Base-by-base conservation (phyloP, 1,139 yeast genomes). In the Candida dubliniensis region DNA sequence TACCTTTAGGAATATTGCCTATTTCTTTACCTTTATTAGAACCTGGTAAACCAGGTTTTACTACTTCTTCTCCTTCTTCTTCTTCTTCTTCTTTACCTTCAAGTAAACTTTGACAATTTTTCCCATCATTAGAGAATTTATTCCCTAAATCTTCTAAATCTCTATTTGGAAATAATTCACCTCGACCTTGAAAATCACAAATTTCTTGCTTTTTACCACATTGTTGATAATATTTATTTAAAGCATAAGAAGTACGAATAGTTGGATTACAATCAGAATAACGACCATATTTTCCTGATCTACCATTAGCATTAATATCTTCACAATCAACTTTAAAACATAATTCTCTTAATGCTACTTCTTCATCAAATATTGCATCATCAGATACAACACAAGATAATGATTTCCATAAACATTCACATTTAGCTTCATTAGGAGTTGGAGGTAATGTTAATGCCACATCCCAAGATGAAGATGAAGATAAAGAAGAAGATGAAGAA, bases 401-500 rank as follows among this genome's bases (percentile, higher is more conserved):
- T 1, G 76, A 60, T 7, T 72, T 59, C 56, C 76, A 76, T 47
- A 81, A 62, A 56, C 89, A 83, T 37, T 71, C 74, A 61, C 90
- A 84, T 49, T 74, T 74, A 2, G 66, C 69, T 4, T 61, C 51
- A 51, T 80, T 74, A 8, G 90, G 90, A 0, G 77, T 66, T 3
- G 69, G 74, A 1, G 90, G 89, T 31, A 82, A 56, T 1, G 49
- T 51, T 9, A 57, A 54, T 8, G 77, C 66, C 1, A 76, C 81
- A 36, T 66, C 59, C 82, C 83, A 79, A 11, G 49, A 18, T 4
- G 23, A 18, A 18, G 23, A 18, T 4, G 23, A 18, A 18, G 23
- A 18, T 4, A 5, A 18, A 18, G 23, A 18, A 18, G 23, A 18
- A 18, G 23, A 18, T 4, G 23, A 18, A 4, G 3, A 18, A 18